Evolutionary conservation across 2,329 filamentous ascomycete genomes (phyloP), one percentile per base, ranked within the genome.

Genomic region (Beauveria australis): DNA sequence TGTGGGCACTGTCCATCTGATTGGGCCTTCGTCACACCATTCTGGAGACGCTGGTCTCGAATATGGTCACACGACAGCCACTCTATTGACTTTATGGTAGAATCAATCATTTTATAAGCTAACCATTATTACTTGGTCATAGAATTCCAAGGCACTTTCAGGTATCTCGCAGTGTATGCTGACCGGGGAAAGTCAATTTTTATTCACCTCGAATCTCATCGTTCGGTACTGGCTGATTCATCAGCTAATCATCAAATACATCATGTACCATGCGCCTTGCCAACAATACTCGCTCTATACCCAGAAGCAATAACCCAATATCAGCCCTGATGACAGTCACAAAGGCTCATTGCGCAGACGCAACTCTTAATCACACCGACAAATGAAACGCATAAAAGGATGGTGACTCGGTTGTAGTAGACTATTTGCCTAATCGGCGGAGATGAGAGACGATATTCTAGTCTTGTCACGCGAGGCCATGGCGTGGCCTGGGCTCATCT

Each of bases 381-480:
- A 57, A 49, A 41, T 18, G 8, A 26, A 49, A 28, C 3, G 26
- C 7, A 4, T 14, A 30, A 47, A 33, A 33, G 18, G 19, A 49
- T 49, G 2, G 9, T 24, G 33, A 5, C n/a, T 44, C 22, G 12
- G 14, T 24, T 40, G 19, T 5, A 30, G 19, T 14, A 22, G 16
- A 19, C 16, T 40, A 10, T 24, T 16, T 56, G 6, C n/a, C 55
- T 58, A 61, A 44, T 61, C 59, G 5, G 53, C 40, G 16, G 59
- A 57, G 22, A 61, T 56, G 26, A 87, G 83, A 40, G 84, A 82
- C 48, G 83, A 84, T 65, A 87, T 87, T 65, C 83, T 78, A 41
- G 83, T 87, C 76, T 78, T 82, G 66, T 84, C 82, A 58, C 76
- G 73, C 14, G 62, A 46, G 60, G 63, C 46, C 64, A 74, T 74